These are phyloP conservation scores for Claviceps sp. DNA, from an alignment of 2,329 filamentous ascomycete genomes.

Conservation along the genomic window DNA sequence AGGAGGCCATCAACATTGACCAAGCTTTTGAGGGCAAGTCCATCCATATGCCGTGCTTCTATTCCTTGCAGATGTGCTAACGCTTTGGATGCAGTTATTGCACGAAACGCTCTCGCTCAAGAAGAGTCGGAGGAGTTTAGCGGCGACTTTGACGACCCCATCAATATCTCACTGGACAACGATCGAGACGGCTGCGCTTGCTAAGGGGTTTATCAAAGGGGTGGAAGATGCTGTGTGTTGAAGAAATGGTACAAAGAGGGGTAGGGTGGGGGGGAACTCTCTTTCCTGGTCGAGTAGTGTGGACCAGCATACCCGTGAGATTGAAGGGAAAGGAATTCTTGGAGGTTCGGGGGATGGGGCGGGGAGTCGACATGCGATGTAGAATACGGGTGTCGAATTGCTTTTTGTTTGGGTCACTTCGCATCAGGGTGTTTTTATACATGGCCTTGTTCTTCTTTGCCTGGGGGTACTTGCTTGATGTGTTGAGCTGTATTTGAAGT, in stretches of 20 bases:
- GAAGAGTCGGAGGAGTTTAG: constrained; percentile 97
- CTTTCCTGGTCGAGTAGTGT: background rate
- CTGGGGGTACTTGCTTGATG: background rate
- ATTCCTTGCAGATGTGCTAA: background rate
- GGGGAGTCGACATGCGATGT: constrained; percentile 4
- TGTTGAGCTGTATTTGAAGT: background rate
- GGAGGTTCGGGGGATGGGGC: background rate
- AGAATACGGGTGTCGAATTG: constrained; percentile 8
- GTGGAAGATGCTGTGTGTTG: background rate
- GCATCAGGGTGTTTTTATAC: constrained; percentile 1
- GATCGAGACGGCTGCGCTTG: constrained; percentile 89
- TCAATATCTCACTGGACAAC: constrained; percentile 94
- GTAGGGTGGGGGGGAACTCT: background rate
- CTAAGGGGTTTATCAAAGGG: constrained; percentile 30
- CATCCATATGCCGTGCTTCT: background rate
- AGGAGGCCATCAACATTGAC: constrained; percentile 97
- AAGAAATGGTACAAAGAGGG: background rate
- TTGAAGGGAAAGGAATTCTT: constrained; percentile 2
- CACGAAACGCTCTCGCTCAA: constrained; percentile 85
- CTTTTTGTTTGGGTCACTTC: constrained; percentile 4
- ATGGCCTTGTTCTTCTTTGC: constrained; percentile 1
- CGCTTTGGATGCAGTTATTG: constrained; percentile 55
- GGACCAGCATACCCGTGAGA: constrained; percentile 6
- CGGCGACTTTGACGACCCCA: constrained; percentile 93
- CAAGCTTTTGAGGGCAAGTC: constrained; percentile 54